Conservation (phyloP, 768 basidiomycete species). For the Fomitopsis pulvina region DNA sequence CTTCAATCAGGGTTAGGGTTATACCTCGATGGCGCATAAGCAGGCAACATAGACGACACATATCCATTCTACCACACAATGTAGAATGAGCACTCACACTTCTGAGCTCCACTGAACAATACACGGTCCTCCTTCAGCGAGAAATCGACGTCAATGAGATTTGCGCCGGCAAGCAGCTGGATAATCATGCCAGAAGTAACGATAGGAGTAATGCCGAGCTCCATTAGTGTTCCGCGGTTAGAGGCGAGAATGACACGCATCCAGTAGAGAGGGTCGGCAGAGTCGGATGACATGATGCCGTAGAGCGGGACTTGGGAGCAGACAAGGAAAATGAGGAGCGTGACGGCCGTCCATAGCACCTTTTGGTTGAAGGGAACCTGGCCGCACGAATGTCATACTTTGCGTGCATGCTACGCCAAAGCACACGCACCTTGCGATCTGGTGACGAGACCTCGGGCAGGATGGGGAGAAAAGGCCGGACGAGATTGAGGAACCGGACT, state of each 20-base stretch:
- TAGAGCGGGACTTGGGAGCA: constrained; percentile 99
- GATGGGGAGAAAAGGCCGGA: constrained; percentile 95
- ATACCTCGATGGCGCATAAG: no score
- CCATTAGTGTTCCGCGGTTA: constrained; percentile 98
- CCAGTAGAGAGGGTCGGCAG: constrained; percentile 98
- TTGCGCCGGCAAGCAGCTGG: constrained; percentile 97
- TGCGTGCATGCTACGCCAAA: not conserved
- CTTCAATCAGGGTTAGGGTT: no score
- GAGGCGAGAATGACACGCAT: constrained; percentile 99
- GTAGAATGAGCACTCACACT: no score
- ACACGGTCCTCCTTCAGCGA: constrained; percentile 95
- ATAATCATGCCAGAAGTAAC: constrained; percentile 99
- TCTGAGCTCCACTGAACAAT: constrained; percentile 93
- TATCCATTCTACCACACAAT: no score
- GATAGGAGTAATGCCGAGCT: constrained; percentile 96
- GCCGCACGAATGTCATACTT: constrained; percentile 3
- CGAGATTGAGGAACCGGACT: constrained; percentile 98
- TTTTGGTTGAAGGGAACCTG: constrained; percentile 99
- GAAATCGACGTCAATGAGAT: constrained; percentile 97
- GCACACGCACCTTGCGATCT: constrained; percentile 76
- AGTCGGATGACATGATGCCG: constrained; percentile 99
- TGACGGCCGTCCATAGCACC: constrained; percentile 97
- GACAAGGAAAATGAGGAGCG: constrained; percentile 98
- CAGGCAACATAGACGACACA: no score
- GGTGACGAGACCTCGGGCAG: constrained; percentile 97